Conservation (phyloP, 2,329 filamentous ascomycete species). For the Pseudonectria buxi region DNA sequence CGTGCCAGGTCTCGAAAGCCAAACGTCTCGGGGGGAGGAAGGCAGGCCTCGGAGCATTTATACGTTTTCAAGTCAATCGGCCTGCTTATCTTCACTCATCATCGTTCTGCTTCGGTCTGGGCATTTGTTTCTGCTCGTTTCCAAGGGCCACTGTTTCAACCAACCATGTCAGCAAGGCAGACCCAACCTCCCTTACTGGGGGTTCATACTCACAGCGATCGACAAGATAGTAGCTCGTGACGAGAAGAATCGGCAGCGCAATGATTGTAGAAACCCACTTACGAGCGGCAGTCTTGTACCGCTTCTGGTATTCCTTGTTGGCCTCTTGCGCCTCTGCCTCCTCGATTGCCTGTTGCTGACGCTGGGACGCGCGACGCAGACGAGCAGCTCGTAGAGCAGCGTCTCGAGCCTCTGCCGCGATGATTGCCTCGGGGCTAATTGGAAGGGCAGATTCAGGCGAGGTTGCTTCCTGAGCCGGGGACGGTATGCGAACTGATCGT, state of each 20-base stretch:
- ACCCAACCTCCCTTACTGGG: too few relatives aligned
- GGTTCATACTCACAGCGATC: slow-evolving; percentile 36
- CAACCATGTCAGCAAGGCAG: not conserved
- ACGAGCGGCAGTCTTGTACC: slow-evolving; percentile 38
- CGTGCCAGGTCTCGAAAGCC: too few relatives aligned
- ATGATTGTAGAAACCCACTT: slow-evolving; percentile 43
- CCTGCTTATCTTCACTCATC: too few relatives aligned
- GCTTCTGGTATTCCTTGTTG: slow-evolving; percentile 32
- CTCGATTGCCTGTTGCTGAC: slow-evolving; percentile 11
- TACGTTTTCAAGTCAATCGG: too few relatives aligned
- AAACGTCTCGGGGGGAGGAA: too few relatives aligned
- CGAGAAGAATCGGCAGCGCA: slow-evolving; percentile 46
- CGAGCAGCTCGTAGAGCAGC: slow-evolving; percentile 17
- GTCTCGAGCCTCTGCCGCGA: slow-evolving; percentile 16
- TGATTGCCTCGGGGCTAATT: slow-evolving; percentile 8
- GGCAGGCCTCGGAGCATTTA: too few relatives aligned
- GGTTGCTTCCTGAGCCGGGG: not conserved
- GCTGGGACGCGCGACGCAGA: slow-evolving; percentile 9
- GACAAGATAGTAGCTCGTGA: slow-evolving; percentile 49
- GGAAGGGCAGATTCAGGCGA: slow-evolving; percentile 1
- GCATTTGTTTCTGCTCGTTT: not conserved
- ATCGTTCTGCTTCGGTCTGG: too few relatives aligned
- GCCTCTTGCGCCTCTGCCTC: slow-evolving; percentile 12
- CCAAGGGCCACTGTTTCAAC: not conserved
- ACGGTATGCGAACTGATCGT: not conserved